Percentiles rank a stretch among this genome's conserved stretches.
Evolutionary conservation across 2,329 filamentous ascomycete species (phyloP).

Genomic region (Penicillium freii): DNA sequence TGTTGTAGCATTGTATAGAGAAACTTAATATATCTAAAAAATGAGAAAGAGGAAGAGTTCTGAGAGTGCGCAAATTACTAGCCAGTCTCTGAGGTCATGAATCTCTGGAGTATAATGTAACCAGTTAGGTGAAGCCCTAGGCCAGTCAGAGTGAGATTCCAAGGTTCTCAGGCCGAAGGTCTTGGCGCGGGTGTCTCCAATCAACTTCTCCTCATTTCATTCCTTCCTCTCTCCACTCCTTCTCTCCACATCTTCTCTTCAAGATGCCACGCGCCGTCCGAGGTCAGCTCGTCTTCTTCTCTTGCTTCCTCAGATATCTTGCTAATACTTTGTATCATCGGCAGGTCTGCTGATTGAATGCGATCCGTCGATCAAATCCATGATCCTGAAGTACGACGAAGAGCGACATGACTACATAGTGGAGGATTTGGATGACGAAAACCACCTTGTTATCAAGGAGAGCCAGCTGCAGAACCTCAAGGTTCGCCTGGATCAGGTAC

Average conservation of each 20-base stretch:
- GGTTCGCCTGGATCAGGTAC: constrained; percentile 42
- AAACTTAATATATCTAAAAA: too few species aligned
- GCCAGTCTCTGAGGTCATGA: too few species aligned
- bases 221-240: not conserved
- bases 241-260: not conserved
- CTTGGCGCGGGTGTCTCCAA: not conserved
- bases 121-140: too few species aligned
- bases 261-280: constrained; percentile 44
- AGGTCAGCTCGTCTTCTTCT: constrained; percentile 26
- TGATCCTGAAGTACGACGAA: constrained; percentile 50
- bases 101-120: too few species aligned
- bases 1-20: too few species aligned
- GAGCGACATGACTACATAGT: constrained; percentile 49
- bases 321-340: not conserved
- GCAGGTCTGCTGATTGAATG: constrained; percentile 49
- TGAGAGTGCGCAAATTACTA: too few species aligned
- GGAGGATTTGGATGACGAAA: constrained; percentile 48
- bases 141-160: not conserved
- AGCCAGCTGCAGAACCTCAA: constrained; percentile 46
- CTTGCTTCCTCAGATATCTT: not conserved
- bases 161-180: not conserved
- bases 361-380: constrained; percentile 50
- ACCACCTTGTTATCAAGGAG: constrained; percentile 48
- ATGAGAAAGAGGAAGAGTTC: too few species aligned
- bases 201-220: not conserved